Evolutionary conservation across 1,284 basidiomycete species (phyloP).

Genomic region (Chiua sp.): DNA sequence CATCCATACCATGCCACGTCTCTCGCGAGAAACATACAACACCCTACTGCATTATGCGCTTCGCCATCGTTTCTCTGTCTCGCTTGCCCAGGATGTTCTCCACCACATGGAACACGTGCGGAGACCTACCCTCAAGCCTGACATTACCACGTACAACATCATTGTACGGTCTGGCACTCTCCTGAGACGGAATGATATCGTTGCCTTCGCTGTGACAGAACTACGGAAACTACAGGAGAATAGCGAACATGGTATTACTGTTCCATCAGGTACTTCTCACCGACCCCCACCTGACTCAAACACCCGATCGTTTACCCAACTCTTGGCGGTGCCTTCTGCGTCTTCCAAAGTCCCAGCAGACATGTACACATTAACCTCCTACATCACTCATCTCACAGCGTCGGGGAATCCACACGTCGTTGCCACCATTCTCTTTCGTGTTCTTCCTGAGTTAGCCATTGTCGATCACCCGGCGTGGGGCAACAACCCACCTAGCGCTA

Average conservation of each 20-base stretch:
- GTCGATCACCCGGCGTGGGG: conserved; percentile 46
- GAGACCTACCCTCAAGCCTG: conserved; percentile 46
- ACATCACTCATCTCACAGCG: conserved; percentile 57
- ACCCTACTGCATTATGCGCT: conserved; percentile 69
- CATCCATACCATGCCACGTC: conserved; percentile 34
- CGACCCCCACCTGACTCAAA: not conserved
- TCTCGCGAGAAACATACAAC: conserved; percentile 60
- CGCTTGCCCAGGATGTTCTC: conserved; percentile 52
- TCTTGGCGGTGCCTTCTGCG: conserved; percentile 15
- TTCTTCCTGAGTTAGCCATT: conserved; percentile 59
- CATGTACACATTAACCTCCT: conserved; percentile 53
- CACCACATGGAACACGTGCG: conserved; percentile 57
- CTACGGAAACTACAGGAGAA: conserved; percentile 35
- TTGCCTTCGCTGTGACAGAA: conserved; percentile 39
- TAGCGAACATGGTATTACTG: conserved; percentile 25
- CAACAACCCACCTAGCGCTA: conserved; percentile 25
- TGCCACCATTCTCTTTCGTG: conserved; percentile 48
- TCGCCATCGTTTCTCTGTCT: conserved; percentile 57
- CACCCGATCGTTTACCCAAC: conserved; percentile 13
- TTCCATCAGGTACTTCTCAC: conserved; percentile 11
- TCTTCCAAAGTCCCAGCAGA: conserved; percentile 37
- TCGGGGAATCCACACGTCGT: conserved; percentile 53
- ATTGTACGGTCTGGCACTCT: conserved; percentile 59
- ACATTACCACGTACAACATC: conserved; percentile 60
- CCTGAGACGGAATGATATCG: conserved; percentile 52